These are phyloP conservation scores for Lactarius quietus DNA, from an alignment of 768 basidiomycete species.

Conservation along the genomic window DNA sequence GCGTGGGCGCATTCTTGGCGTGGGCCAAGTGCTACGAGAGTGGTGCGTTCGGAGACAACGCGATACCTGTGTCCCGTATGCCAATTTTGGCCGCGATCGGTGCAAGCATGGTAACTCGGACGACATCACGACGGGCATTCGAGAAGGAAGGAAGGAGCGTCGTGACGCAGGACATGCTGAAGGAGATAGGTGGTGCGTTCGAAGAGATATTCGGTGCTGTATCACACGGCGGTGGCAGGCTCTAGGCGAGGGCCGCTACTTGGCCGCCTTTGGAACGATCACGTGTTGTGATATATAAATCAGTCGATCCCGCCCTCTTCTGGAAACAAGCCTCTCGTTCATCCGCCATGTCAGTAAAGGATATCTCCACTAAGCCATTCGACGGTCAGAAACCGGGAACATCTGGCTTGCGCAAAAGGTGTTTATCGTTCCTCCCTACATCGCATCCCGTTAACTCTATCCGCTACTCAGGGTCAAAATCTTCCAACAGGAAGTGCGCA, in stretches of 20 bases:
- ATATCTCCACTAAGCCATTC: slow-evolving; percentile 78
- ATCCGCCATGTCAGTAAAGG: slow-evolving; percentile 50
- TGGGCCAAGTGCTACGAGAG: slow-evolving; percentile 95
- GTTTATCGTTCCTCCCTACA: slow-evolving; percentile 20
- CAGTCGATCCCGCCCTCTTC: neutral
- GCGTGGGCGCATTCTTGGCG: slow-evolving; percentile 84
- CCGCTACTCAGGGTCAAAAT: slow-evolving; percentile 75
- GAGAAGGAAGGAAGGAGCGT: slow-evolving; percentile 71
- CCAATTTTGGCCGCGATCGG: slow-evolving; percentile 84
- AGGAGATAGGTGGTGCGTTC: slow-evolving; percentile 61
- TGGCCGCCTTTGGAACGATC: too few species aligned
- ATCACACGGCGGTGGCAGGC: slow-evolving; percentile 35
- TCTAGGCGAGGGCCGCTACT: too few species aligned
- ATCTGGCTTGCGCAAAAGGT: slow-evolving; percentile 96
- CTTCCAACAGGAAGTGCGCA: slow-evolving; percentile 88
- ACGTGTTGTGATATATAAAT: slow-evolving; percentile 22
- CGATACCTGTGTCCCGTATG: slow-evolving; percentile 57
- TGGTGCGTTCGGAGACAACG: slow-evolving; percentile 65
- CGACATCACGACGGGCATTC: slow-evolving; percentile 75
- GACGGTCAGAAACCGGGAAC: slow-evolving; percentile 98
- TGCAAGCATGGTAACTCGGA: slow-evolving; percentile 85
- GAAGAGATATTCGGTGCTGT: slow-evolving; percentile 64
- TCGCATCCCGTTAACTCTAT: slow-evolving; percentile 10
- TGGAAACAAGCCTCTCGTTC: slow-evolving; percentile 6
- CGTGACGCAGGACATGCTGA: slow-evolving; percentile 52